Conservation (phyloP, 163 green algal genomes). For the Scenedesmus sp. region DNA sequence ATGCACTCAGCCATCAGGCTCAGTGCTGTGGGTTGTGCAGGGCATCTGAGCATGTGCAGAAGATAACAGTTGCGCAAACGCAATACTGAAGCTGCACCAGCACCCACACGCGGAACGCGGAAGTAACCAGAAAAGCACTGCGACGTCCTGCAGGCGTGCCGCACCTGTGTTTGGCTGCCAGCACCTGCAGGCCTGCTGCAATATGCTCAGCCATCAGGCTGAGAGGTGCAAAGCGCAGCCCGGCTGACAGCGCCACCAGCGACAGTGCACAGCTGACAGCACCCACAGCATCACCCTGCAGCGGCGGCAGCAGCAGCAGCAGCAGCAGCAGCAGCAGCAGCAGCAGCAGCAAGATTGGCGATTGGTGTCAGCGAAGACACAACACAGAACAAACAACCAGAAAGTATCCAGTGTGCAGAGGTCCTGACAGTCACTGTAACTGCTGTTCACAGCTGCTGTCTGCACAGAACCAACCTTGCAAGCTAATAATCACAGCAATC, state of each 20-base stretch:
- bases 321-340: neutral
- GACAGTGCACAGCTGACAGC: neutral
- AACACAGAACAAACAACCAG: neutral
- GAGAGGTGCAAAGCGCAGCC: neutral
- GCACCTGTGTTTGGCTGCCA: neutral
- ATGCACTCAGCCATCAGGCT: too few relatives aligned
- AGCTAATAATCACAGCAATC: neutral
- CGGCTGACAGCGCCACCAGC: constrained; percentile 13
- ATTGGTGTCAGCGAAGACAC: neutral
- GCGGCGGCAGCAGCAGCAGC: neutral
- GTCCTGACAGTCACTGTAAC: too few relatives aligned
- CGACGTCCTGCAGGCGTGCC: neutral
- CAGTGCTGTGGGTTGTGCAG: too few relatives aligned
- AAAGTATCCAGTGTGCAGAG: too few relatives aligned
- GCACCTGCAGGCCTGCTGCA: neutral
- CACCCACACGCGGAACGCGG: too few relatives aligned
- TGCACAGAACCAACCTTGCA: too few relatives aligned
- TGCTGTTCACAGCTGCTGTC: too few relatives aligned
- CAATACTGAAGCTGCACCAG: too few relatives aligned
- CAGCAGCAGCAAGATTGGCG: neutral
- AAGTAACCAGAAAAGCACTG: too few relatives aligned
- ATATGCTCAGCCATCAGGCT: constrained; percentile 15
- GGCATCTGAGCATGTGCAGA: too few relatives aligned
- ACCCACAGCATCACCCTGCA: neutral
- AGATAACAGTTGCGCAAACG: too few relatives aligned